Percentiles rank a stretch among this genome's conserved stretches.
These are phyloP conservation scores for Cryptococcus floricola DNA, from an alignment of 1,284 basidiomycete genomes.

Conservation along the genomic window DNA sequence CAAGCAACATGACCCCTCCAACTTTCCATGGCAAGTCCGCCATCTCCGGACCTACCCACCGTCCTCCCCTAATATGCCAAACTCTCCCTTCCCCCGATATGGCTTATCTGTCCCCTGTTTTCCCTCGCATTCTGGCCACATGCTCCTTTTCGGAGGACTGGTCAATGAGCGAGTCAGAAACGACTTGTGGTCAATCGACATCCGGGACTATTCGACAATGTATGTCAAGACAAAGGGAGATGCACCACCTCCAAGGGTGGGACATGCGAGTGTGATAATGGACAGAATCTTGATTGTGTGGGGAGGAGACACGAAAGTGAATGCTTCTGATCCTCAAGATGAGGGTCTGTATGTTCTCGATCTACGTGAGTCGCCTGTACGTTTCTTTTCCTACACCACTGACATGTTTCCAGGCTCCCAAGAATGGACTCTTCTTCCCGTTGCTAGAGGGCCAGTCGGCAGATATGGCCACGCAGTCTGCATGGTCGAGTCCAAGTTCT, in stretches of 20 bases:
- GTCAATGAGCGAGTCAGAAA: slow-evolving; percentile 88
- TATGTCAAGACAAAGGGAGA: slow-evolving; percentile 85
- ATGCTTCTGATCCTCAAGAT: slow-evolving; percentile 77
- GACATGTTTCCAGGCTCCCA: slow-evolving; percentile 60
- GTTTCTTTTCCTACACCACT: not conserved
- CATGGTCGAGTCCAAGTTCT: slow-evolving; percentile 88
- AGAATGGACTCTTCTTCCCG: slow-evolving; percentile 85
- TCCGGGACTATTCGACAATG: slow-evolving; percentile 69
- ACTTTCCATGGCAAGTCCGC: slow-evolving; percentile 32
- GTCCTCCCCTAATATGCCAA: slow-evolving; percentile 25
- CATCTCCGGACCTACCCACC: slow-evolving; percentile 21
- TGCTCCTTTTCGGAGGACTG: slow-evolving; percentile 95
- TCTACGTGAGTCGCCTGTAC: slow-evolving; percentile 61
- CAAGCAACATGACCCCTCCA: not conserved
- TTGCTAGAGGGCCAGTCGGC: slow-evolving; percentile 73
- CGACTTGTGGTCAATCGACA: slow-evolving; percentile 87
- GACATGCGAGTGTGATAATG: slow-evolving; percentile 92
- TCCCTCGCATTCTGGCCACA: slow-evolving; percentile 75
- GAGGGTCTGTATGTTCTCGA: slow-evolving; percentile 94
- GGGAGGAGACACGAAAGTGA: slow-evolving; percentile 89
- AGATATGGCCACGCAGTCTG: slow-evolving; percentile 94
- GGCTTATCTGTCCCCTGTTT: slow-evolving; percentile 91
- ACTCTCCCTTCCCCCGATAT: slow-evolving; percentile 87
- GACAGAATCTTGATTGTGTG: slow-evolving; percentile 95
- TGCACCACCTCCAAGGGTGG: slow-evolving; percentile 82